Percentiles rank a stretch among this genome's conserved stretches.
Evolutionary conservation across 2,329 filamentous ascomycete genomes (phyloP).

Genomic region (Cladosporium sp.): DNA sequence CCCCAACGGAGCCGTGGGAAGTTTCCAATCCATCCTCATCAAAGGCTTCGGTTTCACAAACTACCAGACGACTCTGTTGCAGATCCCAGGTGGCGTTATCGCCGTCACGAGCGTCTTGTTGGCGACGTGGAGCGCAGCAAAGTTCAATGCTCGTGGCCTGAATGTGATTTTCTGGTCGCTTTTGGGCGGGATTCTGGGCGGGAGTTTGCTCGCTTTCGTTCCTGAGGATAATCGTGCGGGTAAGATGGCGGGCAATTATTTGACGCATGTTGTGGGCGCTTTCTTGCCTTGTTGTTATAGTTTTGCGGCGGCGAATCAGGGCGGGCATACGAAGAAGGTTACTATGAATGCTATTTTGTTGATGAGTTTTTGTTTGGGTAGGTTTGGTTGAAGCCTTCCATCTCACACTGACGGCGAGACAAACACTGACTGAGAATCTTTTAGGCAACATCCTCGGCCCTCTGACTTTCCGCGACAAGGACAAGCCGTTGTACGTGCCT

Average conservation of each 20-base stretch:
- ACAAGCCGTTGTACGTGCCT: conserved; percentile 31
- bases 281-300: conserved; percentile 31
- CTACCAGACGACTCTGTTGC: conserved; percentile 55
- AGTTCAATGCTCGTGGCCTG: conserved; percentile 30
- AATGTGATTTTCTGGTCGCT: conserved; percentile 28
- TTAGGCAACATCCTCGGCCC: conserved; percentile 35
- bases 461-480: conserved; percentile 30
- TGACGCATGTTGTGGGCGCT: conserved; percentile 31
- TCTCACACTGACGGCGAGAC: background rate
- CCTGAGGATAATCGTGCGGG: conserved; percentile 38
- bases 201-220: conserved; percentile 48
- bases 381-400: background rate
- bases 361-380: conserved; percentile 35
- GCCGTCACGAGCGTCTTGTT: conserved; percentile 40
- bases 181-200: conserved; percentile 39
- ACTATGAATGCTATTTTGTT: conserved; percentile 33
- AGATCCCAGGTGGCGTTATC: conserved; percentile 59
- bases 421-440: background rate
- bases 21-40: conserved; percentile 56
- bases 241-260: conserved; percentile 30
- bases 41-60: conserved; percentile 53
- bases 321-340: conserved; percentile 36
- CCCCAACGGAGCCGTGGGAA: conserved; percentile 54
- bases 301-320: conserved; percentile 26
- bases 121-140: conserved; percentile 41